Conservation (phyloP, 352 stramenopile species). For the Phytophthora sp. region DNA sequence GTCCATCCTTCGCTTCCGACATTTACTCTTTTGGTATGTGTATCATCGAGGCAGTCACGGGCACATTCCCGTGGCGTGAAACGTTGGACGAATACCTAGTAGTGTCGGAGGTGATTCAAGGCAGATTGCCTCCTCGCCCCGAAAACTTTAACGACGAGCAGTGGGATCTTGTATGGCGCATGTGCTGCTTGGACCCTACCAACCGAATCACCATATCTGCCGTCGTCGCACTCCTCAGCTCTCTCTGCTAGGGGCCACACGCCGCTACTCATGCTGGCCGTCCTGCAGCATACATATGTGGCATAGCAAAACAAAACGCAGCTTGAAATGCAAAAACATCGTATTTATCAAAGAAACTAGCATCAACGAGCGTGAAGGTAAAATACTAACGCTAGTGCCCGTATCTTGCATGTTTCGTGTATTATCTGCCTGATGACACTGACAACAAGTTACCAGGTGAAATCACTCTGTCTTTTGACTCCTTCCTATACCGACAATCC, state of each 20-base stretch:
- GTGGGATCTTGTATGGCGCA: constrained; percentile 32
- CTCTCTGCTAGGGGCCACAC: no score
- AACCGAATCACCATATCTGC: constrained; percentile 22
- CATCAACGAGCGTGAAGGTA: no score
- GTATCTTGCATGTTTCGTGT: no score
- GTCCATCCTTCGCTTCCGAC: constrained; percentile 35
- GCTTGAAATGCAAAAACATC: constrained; percentile 31
- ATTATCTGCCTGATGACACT: no score
- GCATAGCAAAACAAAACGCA: constrained; percentile 9
- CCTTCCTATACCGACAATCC: no score
- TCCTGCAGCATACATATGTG: constrained; percentile 3
- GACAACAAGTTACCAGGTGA: no score
- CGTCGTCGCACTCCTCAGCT: constrained; percentile 19
- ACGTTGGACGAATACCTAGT: constrained; percentile 30
- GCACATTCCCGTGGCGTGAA: constrained; percentile 34
- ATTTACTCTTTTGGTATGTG: constrained; percentile 53
- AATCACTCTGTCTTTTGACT: no score
- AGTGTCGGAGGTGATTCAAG: constrained; percentile 21
- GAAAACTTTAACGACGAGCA: constrained; percentile 24
- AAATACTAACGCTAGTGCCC: no score
- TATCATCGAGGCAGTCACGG: constrained; percentile 39
- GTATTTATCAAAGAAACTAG: constrained; percentile 31
- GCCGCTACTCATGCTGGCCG: no score
- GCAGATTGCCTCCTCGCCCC: constrained; percentile 21
- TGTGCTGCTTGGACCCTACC: constrained; percentile 30